These are phyloP conservation scores for Sporothrix globosa DNA, from an alignment of 2,329 filamentous ascomycete species.

Conservation along the genomic window DNA sequence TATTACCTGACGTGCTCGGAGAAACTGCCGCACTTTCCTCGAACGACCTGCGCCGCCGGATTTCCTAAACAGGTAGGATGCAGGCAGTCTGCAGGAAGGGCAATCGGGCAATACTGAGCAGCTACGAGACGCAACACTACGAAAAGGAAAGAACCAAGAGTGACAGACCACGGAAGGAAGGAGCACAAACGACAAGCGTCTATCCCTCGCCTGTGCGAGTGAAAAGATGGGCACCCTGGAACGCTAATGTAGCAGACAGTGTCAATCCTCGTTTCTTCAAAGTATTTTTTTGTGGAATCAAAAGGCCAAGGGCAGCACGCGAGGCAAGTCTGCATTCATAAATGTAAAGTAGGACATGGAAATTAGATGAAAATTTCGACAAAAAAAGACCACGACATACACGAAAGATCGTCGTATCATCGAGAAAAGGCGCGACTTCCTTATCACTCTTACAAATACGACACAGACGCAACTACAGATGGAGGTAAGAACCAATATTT, in stretches of 20 bases:
- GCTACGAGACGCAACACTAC: no score
- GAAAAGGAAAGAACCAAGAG: no score
- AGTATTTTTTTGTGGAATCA: conserved; percentile 12
- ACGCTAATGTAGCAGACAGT: conserved; percentile 17
- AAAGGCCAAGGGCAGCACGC: conserved; percentile 1
- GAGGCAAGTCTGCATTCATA: neutral
- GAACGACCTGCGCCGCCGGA: conserved; percentile 1
- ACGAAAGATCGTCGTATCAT: neutral
- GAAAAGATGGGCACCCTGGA: neutral
- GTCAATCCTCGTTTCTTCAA: conserved; percentile 1
- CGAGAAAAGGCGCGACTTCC: conserved; percentile 2
- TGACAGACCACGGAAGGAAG: neutral
- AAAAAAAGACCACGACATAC: neutral
- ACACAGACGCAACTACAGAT: conserved; percentile 1
- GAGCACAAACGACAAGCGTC: neutral
- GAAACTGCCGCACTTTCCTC: conserved; percentile 25
- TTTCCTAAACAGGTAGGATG: conserved; percentile 3
- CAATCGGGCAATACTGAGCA: no score
- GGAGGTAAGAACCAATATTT: neutral
- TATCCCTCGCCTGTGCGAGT: neutral
- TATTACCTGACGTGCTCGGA: conserved; percentile 9
- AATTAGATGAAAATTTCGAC: neutral
- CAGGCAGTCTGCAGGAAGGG: conserved; percentile 3
- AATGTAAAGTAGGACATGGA: neutral
- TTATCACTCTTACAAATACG: neutral